phyloP scores from a whole-genome alignment of 352 stramenopile species.

The Globisporangium cystogenes region DNA sequence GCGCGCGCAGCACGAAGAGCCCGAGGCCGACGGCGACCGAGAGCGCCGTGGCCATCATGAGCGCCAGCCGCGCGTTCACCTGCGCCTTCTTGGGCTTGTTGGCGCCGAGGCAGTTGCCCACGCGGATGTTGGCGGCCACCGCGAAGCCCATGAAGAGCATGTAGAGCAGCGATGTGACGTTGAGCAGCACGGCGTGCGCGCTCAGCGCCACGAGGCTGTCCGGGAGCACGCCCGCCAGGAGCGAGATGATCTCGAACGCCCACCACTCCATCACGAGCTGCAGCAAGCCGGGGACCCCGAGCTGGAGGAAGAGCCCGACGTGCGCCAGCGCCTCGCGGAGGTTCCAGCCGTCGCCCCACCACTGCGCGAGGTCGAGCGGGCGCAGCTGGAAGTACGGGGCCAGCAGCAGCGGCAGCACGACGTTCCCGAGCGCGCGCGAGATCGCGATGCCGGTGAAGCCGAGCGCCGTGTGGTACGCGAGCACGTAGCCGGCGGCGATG shows the following conservation, averaged over 20 bases:
- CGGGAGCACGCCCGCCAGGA: conserved; percentile 43
- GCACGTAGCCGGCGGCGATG: conserved; percentile 40
- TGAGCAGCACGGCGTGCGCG: conserved; percentile 55
- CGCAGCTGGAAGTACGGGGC: conserved; percentile 49
- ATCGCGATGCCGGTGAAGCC: conserved; percentile 74
- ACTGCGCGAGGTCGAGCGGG: conserved; percentile 24
- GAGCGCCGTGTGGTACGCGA: conserved; percentile 68
- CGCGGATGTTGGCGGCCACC: conserved; percentile 48
- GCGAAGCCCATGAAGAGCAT: conserved; percentile 58
- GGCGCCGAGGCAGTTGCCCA: conserved; percentile 22
- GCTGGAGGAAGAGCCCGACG: conserved; percentile 33
- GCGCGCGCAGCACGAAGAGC: conserved; percentile 4
- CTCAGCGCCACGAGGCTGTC: conserved; percentile 46
- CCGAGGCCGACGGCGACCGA: background rate
- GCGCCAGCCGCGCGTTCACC: conserved; percentile 8
- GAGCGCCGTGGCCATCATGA: conserved; percentile 5
- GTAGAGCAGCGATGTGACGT: conserved; percentile 56
- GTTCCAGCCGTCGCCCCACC: conserved; percentile 42
- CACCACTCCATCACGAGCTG: conserved; percentile 71
- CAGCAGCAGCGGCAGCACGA: conserved; percentile 39
- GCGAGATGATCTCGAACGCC: conserved; percentile 57
- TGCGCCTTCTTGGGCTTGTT: conserved; percentile 15
- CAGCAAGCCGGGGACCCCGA: conserved; percentile 42
- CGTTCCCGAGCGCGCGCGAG: conserved; percentile 42
- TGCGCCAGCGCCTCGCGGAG: conserved; percentile 23